phyloP scores from a whole-genome alignment of 2,329 filamentous ascomycete genomes.

The Hymenoscyphus albidus region DNA sequence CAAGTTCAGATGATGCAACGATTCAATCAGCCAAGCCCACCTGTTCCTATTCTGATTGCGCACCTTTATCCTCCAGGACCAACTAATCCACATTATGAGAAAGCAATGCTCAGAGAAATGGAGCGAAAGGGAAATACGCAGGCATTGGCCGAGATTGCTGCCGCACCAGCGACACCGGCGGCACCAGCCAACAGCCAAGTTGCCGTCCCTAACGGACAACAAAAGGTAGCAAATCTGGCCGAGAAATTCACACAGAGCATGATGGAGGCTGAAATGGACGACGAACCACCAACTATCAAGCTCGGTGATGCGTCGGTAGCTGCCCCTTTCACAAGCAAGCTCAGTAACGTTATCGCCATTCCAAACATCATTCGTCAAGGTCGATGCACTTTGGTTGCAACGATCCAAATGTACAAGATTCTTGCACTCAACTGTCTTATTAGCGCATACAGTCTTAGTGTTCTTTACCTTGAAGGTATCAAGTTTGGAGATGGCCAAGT shows the following conservation, averaged over 20 bases:
- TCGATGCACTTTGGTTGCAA: constrained; percentile 93
- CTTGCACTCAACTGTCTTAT: constrained; percentile 96
- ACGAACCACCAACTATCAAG: constrained; percentile 92
- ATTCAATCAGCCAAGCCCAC: constrained; percentile 92
- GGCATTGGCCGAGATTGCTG: constrained; percentile 46
- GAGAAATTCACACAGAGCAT: constrained; percentile 82
- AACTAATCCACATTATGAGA: constrained; percentile 88
- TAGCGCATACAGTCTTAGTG: constrained; percentile 93
- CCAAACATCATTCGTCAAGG: constrained; percentile 98
- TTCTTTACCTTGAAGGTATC: constrained; percentile 95
- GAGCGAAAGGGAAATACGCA: constrained; percentile 68
- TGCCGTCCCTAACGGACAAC: constrained; percentile 57
- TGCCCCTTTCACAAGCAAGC: constrained; percentile 94
- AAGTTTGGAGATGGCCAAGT: constrained; percentile 99
- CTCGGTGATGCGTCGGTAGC: constrained; percentile 95
- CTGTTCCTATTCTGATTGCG: constrained; percentile 85
- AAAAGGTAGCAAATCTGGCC: constrained; percentile 73
- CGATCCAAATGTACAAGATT: constrained; percentile 99
- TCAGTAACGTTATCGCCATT: constrained; percentile 93
- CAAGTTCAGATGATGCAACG: constrained; percentile 86
- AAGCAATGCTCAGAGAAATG: constrained; percentile 84
- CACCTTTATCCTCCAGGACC: constrained; percentile 91
- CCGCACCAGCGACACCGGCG: constrained; percentile 51
- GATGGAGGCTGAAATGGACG: constrained; percentile 85
- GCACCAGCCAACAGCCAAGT: constrained; percentile 57